Evolutionary conservation across 2,329 filamentous ascomycete species (phyloP).

Genomic region (Pseudohalonectria lignicola): DNA sequence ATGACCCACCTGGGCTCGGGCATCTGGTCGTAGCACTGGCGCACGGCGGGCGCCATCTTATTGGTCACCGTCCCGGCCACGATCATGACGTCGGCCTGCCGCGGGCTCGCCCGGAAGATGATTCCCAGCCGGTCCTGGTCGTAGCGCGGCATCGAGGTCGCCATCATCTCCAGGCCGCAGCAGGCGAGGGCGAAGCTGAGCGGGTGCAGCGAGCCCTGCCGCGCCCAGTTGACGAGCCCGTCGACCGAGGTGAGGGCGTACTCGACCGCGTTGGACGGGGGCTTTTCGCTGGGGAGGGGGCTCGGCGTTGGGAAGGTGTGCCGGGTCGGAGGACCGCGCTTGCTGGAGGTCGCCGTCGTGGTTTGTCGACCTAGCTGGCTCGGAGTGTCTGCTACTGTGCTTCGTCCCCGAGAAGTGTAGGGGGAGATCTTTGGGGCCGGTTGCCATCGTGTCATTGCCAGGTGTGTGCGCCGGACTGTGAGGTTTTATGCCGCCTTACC

Average conservation of each 20-base stretch:
- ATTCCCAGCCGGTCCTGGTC: conserved; percentile 82
- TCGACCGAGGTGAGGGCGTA: conserved; percentile 60
- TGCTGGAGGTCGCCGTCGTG: no score
- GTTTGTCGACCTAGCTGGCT: no score
- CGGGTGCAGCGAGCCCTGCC: conserved; percentile 77
- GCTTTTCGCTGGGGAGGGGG: no score
- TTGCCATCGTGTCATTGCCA: no score
- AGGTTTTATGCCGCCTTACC: no score
- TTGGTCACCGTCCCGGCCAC: conserved; percentile 88
- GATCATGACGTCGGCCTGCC: conserved; percentile 88
- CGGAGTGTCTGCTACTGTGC: no score
- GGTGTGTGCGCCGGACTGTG: no score
- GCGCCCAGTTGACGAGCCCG: conserved; percentile 71
- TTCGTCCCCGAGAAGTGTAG: no score
- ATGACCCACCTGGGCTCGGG: conserved; percentile 78
- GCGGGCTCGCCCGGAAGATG: conserved; percentile 80
- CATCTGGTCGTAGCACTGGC: conserved; percentile 94
- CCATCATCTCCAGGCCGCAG: conserved; percentile 91
- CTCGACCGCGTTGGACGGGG: background rate
- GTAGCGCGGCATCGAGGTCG: conserved; percentile 76
- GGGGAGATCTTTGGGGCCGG: no score
- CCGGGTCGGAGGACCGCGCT: no score
- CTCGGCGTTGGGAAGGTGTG: no score
- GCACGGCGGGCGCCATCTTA: conserved; percentile 87
- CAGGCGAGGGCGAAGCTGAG: conserved; percentile 84